Percentiles rank a stretch among this genome's conserved stretches.
phyloP scores from a whole-genome alignment of 306 rosid species.

The Pyrus betulifolia region DNA sequence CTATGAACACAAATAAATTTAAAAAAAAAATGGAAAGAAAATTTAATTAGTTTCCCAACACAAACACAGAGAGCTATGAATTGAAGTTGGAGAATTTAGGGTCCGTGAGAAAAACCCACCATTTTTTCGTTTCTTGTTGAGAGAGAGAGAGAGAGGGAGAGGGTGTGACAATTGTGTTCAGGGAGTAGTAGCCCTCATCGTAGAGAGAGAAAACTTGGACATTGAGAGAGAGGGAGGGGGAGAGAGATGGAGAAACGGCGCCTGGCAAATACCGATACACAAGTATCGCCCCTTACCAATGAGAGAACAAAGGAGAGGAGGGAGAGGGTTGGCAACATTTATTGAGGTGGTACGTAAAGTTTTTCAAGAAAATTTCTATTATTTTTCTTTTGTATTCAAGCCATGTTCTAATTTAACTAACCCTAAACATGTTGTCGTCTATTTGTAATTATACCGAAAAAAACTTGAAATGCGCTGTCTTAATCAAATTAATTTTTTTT shows the following conservation, averaged over 20 bases:
- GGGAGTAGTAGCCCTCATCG: constrained; percentile 25
- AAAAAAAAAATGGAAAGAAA: background rate
- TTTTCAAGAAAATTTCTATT: background rate
- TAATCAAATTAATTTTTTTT: too few species aligned
- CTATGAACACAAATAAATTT: constrained; percentile 15
- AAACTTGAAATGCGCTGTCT: background rate
- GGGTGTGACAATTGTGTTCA: background rate
- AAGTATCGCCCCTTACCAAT: constrained; percentile 47
- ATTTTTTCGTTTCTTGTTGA: constrained; percentile 11
- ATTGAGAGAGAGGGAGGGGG: constrained; percentile 18
- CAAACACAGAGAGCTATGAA: background rate
- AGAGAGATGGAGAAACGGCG: constrained; percentile 39
- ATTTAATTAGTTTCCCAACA: background rate
- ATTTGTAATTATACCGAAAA: background rate
- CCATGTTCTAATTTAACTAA: background rate
- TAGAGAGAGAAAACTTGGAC: constrained; percentile 34
- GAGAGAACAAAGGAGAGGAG: constrained; percentile 16
- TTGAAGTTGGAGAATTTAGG: background rate
- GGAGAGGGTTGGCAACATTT: constrained; percentile 29
- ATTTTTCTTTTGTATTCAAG: background rate
- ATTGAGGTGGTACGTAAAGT: constrained; percentile 12
- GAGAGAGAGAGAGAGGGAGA: background rate
- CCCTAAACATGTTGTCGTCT: too few species aligned
- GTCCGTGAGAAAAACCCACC: constrained; percentile 29
- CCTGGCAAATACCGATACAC: constrained; percentile 30